phyloP scores from a whole-genome alignment of 208 protist species.

The Wallacemonas sp. region DNA sequence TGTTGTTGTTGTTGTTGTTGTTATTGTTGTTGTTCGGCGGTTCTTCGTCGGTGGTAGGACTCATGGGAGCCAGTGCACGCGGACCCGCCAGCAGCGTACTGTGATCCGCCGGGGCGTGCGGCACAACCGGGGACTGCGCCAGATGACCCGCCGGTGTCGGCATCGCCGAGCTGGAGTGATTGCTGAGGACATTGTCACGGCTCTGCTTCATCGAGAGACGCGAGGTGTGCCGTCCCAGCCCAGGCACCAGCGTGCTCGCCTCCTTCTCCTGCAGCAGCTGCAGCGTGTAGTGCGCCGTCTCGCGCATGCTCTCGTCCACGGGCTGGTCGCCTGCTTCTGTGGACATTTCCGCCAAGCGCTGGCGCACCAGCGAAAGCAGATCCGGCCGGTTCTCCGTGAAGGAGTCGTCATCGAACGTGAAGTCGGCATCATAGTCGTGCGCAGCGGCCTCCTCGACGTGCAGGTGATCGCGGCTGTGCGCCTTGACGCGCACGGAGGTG shows the following conservation, averaged over 20 bases:
- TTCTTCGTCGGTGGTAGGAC: no score
- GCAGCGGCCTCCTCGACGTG: background rate
- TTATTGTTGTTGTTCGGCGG: conserved; percentile 14
- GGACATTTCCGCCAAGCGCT: conserved; percentile 12
- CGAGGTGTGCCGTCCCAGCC: background rate
- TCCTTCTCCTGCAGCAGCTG: conserved; percentile 14
- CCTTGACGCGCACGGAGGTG: background rate
- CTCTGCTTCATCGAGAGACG: background rate
- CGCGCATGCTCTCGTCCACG: conserved; percentile 11
- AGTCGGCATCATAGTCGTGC: background rate
- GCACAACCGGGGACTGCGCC: background rate
- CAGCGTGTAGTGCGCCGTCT: conserved; percentile 16
- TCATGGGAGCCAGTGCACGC: no score
- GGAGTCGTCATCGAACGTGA: conserved; percentile 13
- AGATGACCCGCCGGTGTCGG: background rate
- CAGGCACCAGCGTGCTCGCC: conserved; percentile 3
- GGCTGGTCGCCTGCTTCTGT: background rate
- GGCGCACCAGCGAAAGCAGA: conserved; percentile 4
- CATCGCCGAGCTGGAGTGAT: background rate
- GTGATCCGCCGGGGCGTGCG: background rate
- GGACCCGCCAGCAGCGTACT: conserved; percentile 6
- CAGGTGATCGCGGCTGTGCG: background rate
- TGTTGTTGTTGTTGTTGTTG: background rate
- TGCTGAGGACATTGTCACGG: conserved; percentile 7
- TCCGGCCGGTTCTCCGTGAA: conserved; percentile 7